These are phyloP conservation scores for Corylus heterophylla DNA, from an alignment of 306 rosid species.

Conservation along the genomic window DNA sequence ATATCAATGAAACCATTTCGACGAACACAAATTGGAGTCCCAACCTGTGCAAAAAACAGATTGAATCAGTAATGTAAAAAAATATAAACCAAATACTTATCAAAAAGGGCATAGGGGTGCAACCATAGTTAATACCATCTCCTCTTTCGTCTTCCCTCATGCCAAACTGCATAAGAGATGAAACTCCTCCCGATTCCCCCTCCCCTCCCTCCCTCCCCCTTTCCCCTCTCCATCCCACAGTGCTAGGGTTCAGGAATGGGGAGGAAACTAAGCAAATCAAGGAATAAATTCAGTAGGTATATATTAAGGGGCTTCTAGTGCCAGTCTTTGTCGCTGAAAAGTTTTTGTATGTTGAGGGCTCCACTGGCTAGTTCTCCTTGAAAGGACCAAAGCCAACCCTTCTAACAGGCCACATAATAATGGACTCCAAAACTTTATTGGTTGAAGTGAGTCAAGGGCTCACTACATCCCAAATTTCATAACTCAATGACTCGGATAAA, in stretches of 20 bases:
- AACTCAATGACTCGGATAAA: not conserved
- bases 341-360: not conserved
- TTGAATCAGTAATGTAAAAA: constrained; percentile 23
- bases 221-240: too few species aligned
- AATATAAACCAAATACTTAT: not conserved
- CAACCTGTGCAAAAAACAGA: constrained; percentile 57
- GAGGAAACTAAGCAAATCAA: too few species aligned
- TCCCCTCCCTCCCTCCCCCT: too few species aligned
- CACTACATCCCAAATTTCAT: not conserved
- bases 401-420: not conserved
- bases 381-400: not conserved
- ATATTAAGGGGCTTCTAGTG: not conserved
- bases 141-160: too few species aligned
- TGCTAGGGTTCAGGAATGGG: too few species aligned
- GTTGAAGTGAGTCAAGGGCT: not conserved
- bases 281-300: too few species aligned
- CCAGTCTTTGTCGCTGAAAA: not conserved
- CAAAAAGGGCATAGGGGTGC: too few species aligned
- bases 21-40: constrained; percentile 93
- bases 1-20: constrained; percentile 79
- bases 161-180: too few species aligned
- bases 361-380: not conserved
- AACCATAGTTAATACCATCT: too few species aligned
- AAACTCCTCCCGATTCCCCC: too few species aligned
- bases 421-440: not conserved